Evolutionary conservation across 1,284 basidiomycete genomes (phyloP), one percentile per base, ranked within the genome.

Genomic region (Neolentinus lepideus): DNA sequence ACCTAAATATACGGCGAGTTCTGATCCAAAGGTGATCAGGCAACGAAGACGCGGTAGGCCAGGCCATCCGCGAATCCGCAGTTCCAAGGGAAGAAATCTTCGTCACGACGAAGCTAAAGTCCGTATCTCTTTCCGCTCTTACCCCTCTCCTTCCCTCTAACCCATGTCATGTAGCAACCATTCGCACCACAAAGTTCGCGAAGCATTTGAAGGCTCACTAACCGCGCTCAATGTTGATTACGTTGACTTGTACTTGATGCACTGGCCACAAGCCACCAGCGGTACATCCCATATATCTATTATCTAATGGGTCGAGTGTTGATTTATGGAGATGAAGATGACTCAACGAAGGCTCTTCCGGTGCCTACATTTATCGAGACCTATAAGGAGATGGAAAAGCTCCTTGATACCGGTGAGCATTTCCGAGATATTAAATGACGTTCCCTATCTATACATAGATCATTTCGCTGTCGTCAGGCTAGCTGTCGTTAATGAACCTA

Each of bases 221-320:
- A 65, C 72, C 57, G 70, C 74, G 60, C 71, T 80, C 45, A 67
- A 72, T 45, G 55, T 74, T 46, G 73, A 68, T 46, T 78, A 80
- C 68, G 69, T 79, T 52, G 77, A 81, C 64, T 63, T 81, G 29
- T 62, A 56, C 14, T 61, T 64, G 2, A 47, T 54, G 33, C 53
- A 54, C 8, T 54, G 33, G 35, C 29, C 29, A 43, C 56, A 58
- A 57, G 61, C 69, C 79, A 36, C 69, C 78, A 67, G 75, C 77
- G 29, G 29, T 31, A 12, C 29, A 19, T 54, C 48, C n/a, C n/a
- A n/a, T n/a, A n/a, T n/a, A n/a, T n/a, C n/a, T n/a, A n/a, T n/a
- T n/a, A n/a, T n/a, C n/a, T n/a, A n/a, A n/a, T n/a, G n/a, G n/a
- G n/a, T n/a, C n/a, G n/a, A n/a, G n/a, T n/a, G 16, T 67, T 77